phyloP scores from a whole-genome alignment of 2,329 filamentous ascomycete species.

The Pseudogymnoascus sp. region DNA sequence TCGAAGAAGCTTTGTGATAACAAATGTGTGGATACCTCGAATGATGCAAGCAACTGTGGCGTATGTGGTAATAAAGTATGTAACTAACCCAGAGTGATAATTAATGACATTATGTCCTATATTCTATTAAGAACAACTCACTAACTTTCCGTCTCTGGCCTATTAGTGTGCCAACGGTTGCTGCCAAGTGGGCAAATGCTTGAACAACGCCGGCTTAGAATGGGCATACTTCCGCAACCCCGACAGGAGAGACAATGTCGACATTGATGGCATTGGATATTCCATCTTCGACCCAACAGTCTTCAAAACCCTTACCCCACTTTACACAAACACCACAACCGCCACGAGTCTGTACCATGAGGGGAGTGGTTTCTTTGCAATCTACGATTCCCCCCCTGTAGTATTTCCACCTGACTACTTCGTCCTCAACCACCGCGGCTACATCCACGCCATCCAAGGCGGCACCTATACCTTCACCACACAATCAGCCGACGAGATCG shows the following conservation, averaged over 20 bases:
- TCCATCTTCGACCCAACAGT: not conserved
- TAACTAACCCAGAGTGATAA: not conserved
- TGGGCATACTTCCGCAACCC: conserved; percentile 7
- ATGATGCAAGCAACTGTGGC: not conserved
- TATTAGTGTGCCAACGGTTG: not conserved
- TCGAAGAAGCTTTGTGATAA: not conserved
- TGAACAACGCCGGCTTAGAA: conserved; percentile 10
- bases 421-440: conserved; percentile 19
- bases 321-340: not conserved
- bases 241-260: not conserved
- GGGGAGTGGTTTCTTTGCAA: not conserved
- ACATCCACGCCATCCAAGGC: conserved; percentile 17
- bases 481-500: conserved; percentile 21
- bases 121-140: not conserved
- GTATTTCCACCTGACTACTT: not conserved
- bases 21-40: not conserved
- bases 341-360: not conserved
- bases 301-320: conserved; percentile 1
- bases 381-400: conserved; percentile 6
- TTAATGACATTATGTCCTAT: too few species aligned
- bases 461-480: conserved; percentile 23
- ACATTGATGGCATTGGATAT: not conserved
- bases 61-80: not conserved
- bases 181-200: not conserved
- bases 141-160: not conserved